Percentiles rank a stretch among this genome's conserved stretches.
These are phyloP conservation scores for Rhizopogon rudus DNA, from an alignment of 768 basidiomycete genomes.

Conservation along the genomic window DNA sequence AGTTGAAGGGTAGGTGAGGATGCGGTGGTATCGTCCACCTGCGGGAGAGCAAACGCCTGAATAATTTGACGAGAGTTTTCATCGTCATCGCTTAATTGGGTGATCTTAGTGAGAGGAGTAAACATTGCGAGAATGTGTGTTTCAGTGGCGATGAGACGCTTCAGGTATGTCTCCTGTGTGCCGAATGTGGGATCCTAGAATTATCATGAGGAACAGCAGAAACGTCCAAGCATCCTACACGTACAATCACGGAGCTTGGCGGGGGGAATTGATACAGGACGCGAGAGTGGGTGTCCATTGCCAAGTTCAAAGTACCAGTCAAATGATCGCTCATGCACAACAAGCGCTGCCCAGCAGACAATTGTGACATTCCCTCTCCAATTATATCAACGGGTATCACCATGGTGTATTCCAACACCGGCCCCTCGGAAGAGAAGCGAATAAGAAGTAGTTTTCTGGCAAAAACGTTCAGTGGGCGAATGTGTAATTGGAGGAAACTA, in stretches of 20 bases:
- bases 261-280: not conserved
- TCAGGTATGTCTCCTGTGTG: not conserved
- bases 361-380: not conserved
- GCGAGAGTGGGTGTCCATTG: not conserved
- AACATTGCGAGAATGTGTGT: not conserved
- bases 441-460: not conserved
- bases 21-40: too few relatives aligned
- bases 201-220: not conserved
- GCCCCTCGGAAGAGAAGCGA: not conserved
- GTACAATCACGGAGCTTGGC: not conserved
- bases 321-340: not conserved
- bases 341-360: not conserved
- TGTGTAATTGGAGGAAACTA: not conserved
- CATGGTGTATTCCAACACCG: not conserved
- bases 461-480: not conserved
- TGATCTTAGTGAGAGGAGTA: not conserved
- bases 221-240: not conserved
- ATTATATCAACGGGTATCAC: not conserved
- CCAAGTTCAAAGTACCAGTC: not conserved
- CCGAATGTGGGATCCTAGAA: not conserved
- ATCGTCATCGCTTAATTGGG: not conserved
- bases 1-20: not conserved
- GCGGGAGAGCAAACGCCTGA: not conserved
- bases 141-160: slow-evolving; percentile 1
- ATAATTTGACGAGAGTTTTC: not conserved